Conservation (phyloP, 495 filamentous ascomycete species). For the Trichoderma reesei region DNA sequence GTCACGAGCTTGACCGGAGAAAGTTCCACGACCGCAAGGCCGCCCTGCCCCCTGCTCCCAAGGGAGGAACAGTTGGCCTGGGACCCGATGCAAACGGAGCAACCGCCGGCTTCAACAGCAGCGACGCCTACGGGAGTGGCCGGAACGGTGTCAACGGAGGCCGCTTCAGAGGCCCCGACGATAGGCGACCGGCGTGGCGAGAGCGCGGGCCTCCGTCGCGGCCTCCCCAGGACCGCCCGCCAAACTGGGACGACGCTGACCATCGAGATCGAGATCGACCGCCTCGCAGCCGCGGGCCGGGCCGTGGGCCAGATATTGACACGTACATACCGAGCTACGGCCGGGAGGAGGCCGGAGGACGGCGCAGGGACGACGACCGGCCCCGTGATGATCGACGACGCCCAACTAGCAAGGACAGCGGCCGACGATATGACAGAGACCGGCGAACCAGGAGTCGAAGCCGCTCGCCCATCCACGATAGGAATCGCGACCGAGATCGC, state of each 20-base stretch:
- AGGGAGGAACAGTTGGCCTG: slow-evolving; percentile 76
- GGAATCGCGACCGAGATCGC: no score
- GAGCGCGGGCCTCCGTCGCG: slow-evolving; percentile 38
- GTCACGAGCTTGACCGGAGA: slow-evolving; percentile 87
- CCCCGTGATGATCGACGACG: slow-evolving; percentile 38
- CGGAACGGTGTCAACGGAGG: slow-evolving; percentile 31
- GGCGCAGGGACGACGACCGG: slow-evolving; percentile 24
- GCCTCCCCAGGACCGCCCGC: slow-evolving; percentile 21
- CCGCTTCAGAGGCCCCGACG: slow-evolving; percentile 30
- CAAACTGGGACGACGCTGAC: slow-evolving; percentile 25
- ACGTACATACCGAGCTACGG: slow-evolving; percentile 53
- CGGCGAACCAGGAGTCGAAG: slow-evolving; percentile 39
- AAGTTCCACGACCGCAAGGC: slow-evolving; percentile 74
- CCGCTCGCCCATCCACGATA: slow-evolving; percentile 34
- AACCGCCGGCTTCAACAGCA: slow-evolving; percentile 34
- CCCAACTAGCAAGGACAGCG: slow-evolving; percentile 13
- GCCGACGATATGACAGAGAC: slow-evolving; percentile 33
- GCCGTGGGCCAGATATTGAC: slow-evolving; percentile 35
- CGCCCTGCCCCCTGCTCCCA: slow-evolving; percentile 76
- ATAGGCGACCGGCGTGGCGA: slow-evolving; percentile 39
- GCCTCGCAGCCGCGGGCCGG: slow-evolving; percentile 23
- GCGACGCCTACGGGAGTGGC: slow-evolving; percentile 34
- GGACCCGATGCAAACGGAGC: slow-evolving; percentile 49
- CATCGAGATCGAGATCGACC: slow-evolving; percentile 27
- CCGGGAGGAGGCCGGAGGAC: slow-evolving; percentile 13